Conservation (phyloP, 371 early-diverging fungal genomes). For the Haplosporangium sp. region DNA sequence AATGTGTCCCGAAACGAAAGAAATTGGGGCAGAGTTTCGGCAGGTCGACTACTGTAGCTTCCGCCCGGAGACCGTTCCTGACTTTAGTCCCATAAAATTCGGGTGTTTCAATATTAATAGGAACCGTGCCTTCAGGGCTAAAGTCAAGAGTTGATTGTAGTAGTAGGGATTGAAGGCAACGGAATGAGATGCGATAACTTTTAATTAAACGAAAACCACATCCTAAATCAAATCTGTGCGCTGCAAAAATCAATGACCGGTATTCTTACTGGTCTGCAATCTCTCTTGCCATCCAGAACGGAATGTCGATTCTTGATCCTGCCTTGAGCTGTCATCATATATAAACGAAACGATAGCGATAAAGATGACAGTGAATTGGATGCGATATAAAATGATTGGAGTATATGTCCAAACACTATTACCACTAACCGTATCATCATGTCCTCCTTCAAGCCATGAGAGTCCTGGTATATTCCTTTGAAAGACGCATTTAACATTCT, state of each 20-base stretch:
- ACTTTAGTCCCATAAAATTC: constrained; percentile 60
- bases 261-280: constrained; percentile 55
- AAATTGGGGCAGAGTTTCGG: constrained; percentile 62
- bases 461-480: constrained; percentile 56
- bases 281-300: constrained; percentile 65
- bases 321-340: constrained; percentile 53
- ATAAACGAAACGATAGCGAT: neutral
- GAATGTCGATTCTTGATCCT: constrained; percentile 62
- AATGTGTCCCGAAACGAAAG: constrained; percentile 61
- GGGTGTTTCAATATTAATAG: constrained; percentile 61
- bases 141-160: neutral
- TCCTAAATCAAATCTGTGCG: neutral
- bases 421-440: constrained; percentile 47
- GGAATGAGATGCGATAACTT: no score
- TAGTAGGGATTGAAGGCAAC: neutral
- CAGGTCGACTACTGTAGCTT: constrained; percentile 61
- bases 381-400: neutral
- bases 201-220: neutral
- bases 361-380: neutral
- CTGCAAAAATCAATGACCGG: no score
- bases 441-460: constrained; percentile 56
- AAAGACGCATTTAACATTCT: constrained; percentile 59
- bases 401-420: no score
- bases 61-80: constrained; percentile 61
- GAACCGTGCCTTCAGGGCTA: constrained; percentile 31